Conservation (phyloP, 495 filamentous ascomycete species). For the Tuber aestivum region DNA sequence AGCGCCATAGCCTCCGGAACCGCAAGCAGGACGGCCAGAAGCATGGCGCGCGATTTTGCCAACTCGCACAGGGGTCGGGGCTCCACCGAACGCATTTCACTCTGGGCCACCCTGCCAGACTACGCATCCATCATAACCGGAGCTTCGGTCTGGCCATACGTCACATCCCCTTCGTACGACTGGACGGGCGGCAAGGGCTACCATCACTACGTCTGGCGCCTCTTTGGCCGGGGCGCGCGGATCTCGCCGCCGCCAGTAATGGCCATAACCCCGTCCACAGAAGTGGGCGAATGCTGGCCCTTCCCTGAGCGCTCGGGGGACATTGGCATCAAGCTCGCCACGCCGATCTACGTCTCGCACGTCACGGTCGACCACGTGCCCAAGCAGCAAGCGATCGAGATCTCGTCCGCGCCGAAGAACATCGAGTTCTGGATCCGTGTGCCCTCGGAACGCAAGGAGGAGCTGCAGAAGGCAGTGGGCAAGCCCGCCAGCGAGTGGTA, state of each 20-base stretch:
- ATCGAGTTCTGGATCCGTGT: slow-evolving; percentile 57
- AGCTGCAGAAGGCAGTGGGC: neutral
- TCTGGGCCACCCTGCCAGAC: slow-evolving; percentile 23
- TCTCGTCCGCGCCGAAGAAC: slow-evolving; percentile 53
- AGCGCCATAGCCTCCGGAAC: slow-evolving; percentile 6
- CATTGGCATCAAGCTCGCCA: slow-evolving; percentile 49
- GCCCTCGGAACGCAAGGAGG: slow-evolving; percentile 31
- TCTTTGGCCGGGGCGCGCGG: slow-evolving; percentile 35
- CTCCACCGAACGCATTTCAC: neutral
- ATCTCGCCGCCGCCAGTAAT: slow-evolving; percentile 42
- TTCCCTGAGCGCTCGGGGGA: slow-evolving; percentile 39
- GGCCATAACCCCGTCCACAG: slow-evolving; percentile 55
- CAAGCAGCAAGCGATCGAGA: slow-evolving; percentile 50
- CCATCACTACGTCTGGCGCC: slow-evolving; percentile 17
- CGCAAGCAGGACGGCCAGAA: neutral
- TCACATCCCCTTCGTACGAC: slow-evolving; percentile 37
- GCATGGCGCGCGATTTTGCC: neutral
- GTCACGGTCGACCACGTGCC: slow-evolving; percentile 61
- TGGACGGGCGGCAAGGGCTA: slow-evolving; percentile 17
- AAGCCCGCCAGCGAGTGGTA: neutral
- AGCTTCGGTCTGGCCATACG: slow-evolving; percentile 28
- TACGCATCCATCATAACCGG: slow-evolving; percentile 36
- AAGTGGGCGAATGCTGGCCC: slow-evolving; percentile 67
- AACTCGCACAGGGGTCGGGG: neutral
- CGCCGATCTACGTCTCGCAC: slow-evolving; percentile 51